phyloP scores from a whole-genome alignment of 441 rosid genomes.

The Adansonia gregorii region DNA sequence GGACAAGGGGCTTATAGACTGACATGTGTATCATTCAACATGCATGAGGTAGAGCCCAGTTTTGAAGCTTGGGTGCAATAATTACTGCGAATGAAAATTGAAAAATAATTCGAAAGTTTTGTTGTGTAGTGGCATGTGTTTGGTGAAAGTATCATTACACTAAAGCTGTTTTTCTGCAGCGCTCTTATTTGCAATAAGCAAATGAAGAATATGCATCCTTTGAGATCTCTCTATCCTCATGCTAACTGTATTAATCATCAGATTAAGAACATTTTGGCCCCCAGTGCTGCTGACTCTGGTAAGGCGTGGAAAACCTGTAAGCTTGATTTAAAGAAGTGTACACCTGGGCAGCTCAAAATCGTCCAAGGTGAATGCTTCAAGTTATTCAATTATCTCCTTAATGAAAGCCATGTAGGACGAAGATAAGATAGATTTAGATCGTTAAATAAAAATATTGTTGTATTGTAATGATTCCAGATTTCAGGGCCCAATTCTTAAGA shows the following conservation, averaged over 20 bases:
- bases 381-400: too few species aligned
- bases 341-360: conserved; percentile 56
- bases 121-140: neutral
- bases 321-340: conserved; percentile 75
- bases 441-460: too few species aligned
- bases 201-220: neutral
- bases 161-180: neutral
- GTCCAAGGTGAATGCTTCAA: conserved; percentile 58
- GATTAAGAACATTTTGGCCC: conserved; percentile 89
- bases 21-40: neutral
- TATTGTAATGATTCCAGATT: neutral
- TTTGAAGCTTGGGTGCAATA: neutral
- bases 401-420: too few species aligned
- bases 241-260: conserved; percentile 26
- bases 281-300: conserved; percentile 63
- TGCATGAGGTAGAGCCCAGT: neutral
- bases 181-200: neutral
- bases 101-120: neutral
- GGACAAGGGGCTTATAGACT: too few species aligned
- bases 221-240: neutral
- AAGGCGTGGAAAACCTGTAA: conserved; percentile 76
- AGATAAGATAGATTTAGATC: too few species aligned
- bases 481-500: conserved; percentile 10
- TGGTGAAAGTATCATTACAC: neutral
- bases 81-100: neutral